Base-by-base conservation (phyloP, 345 rosid genomes). In the Barbarea vulgaris region DNA sequence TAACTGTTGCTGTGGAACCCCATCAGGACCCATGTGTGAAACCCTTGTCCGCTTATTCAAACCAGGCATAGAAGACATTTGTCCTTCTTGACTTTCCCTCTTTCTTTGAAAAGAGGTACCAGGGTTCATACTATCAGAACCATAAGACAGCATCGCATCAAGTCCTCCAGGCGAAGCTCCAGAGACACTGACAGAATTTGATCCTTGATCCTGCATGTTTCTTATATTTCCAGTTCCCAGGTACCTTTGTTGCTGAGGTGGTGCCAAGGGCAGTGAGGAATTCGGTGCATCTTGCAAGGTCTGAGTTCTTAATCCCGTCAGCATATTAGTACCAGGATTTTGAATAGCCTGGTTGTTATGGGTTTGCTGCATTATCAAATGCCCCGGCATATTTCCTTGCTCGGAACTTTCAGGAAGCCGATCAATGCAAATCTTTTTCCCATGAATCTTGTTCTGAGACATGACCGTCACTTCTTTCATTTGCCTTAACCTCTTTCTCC, bases 361-460 rank as follows among this genome's bases (percentile, higher is more conserved):
- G 57, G 60, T 81, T 79, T 85, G 88, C 42, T 63, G 96, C 48
- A 79, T 82, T 80, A 87, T 76, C 81, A 83, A 50, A 80, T 81
- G 84, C 28, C 88, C 88, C 9, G 85, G 72, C 79, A 81, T 52
- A 52, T 75, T 80, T 77, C 87, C 89, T 0, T 80, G 68, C 67
- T 85, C 89, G 56, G 91, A 84, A 83, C 87, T 83, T 75, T 89
- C 95, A 9, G 86, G 86, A 73, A 87, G 81, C 72, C 87, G 83
- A 75, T 89, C 97, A 59, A 82, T 82, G 82, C 88, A 87, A 77
- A 85, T 83, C 76, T 87, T 92, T 87, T 90, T 95, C 63, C 98
- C 90, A 71, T 85, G 86, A 70, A 79, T 85, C 81, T 86, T 85
- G 72, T 81, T 85, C 67, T 74, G 86, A 53, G 90, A 81, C 56